Conservation (phyloP, 2,329 filamentous ascomycete species). For the Scortechinia acanthostroma region DNA sequence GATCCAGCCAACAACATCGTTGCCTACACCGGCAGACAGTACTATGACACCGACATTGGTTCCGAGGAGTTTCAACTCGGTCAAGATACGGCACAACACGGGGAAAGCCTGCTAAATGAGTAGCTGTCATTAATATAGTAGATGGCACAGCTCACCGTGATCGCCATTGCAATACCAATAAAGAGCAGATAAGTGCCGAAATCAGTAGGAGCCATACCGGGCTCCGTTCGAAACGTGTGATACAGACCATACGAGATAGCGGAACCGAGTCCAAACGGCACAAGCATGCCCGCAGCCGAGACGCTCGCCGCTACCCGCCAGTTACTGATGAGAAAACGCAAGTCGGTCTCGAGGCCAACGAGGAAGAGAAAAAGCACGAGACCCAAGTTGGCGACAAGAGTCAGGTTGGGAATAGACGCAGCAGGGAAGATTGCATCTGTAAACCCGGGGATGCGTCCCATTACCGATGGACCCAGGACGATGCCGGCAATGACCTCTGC, state of each 20-base stretch:
- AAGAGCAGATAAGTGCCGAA: conserved; percentile 39
- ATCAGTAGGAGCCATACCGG: conserved; percentile 27
- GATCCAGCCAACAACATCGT: conserved; percentile 88
- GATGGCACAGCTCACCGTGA: neutral
- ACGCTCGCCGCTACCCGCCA: conserved; percentile 76
- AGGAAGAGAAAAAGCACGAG: conserved; percentile 81
- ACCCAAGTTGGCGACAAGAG: conserved; percentile 74
- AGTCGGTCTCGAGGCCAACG: conserved; percentile 79
- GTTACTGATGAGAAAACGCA: conserved; percentile 70
- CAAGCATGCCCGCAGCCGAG: conserved; percentile 69
- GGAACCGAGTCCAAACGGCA: conserved; percentile 77
- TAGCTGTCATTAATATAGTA: neutral
- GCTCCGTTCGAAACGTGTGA: conserved; percentile 53
- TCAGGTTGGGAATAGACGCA: conserved; percentile 68
- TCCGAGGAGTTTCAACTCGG: conserved; percentile 77
- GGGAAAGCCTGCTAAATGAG: conserved; percentile 53
- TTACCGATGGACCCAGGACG: conserved; percentile 76
- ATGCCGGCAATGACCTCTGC: conserved; percentile 81
- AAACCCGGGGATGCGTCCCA: conserved; percentile 80
- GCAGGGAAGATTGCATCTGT: conserved; percentile 69
- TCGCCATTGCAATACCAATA: conserved; percentile 1
- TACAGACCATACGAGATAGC: conserved; percentile 78
- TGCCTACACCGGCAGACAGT: conserved; percentile 82
- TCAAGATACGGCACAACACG: conserved; percentile 86
- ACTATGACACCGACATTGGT: conserved; percentile 83